Evolutionary conservation across 345 rosid genomes (phyloP).

Genomic region (Gossypium herbaceum): DNA sequence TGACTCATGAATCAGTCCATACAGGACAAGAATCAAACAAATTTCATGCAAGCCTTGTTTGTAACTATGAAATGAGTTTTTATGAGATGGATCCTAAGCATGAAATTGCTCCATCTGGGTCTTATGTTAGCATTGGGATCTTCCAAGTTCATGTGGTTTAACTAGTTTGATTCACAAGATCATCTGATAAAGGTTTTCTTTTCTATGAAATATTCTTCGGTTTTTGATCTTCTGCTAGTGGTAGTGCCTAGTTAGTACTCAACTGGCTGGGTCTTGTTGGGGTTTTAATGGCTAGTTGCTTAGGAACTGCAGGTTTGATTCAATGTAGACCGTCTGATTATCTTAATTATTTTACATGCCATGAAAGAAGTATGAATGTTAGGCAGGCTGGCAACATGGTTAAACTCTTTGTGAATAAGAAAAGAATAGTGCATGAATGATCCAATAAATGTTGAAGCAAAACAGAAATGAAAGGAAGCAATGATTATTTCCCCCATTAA

Average conservation of each 20-base stretch:
- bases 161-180: background rate
- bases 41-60: background rate
- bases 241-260: background rate
- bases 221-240: background rate
- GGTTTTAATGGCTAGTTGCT: too few relatives aligned
- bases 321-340: too few relatives aligned
- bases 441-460: background rate
- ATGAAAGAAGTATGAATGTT: background rate
- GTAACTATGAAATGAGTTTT: background rate
- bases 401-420: background rate
- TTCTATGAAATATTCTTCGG: background rate
- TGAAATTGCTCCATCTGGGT: background rate
- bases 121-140: background rate
- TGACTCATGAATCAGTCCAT: too few relatives aligned
- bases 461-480: constrained; percentile 10
- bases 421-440: background rate
- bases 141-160: background rate
- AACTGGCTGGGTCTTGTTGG: background rate
- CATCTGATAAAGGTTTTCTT: background rate
- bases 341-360: too few relatives aligned
- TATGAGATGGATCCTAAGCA: background rate
- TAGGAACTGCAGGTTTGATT: too few relatives aligned
- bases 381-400: background rate
- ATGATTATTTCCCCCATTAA: background rate
- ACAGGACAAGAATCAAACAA: background rate